Conservation (phyloP, 192 early-diverging fungal species). For the Linnemannia hyalina region DNA sequence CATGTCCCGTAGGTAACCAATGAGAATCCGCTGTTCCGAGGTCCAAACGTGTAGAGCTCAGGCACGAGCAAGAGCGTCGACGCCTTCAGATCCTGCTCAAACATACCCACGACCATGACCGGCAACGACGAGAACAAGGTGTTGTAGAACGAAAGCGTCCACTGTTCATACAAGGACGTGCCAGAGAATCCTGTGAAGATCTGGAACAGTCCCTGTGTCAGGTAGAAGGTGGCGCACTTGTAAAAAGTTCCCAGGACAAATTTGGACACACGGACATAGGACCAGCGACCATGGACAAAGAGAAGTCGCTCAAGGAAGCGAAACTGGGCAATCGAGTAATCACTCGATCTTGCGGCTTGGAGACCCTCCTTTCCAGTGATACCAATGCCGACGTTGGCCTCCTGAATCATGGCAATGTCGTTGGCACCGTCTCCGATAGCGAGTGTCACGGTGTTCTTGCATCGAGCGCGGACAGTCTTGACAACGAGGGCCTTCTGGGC, state of each 20-base stretch:
- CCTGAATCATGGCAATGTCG: constrained; percentile 96
- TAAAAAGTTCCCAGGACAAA: constrained; percentile 91
- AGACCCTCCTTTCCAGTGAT: constrained; percentile 91
- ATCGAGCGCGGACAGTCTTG: constrained; percentile 68
- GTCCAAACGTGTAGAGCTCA: constrained; percentile 79
- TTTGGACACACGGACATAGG: constrained; percentile 84
- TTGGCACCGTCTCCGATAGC: constrained; percentile 96
- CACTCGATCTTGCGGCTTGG: constrained; percentile 87
- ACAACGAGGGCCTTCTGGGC: constrained; percentile 93
- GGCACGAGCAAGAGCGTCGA: constrained; percentile 75
- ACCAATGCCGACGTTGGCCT: constrained; percentile 93
- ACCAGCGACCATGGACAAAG: constrained; percentile 91
- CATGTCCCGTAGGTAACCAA: constrained; percentile 64
- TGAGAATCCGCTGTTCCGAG: constrained; percentile 68
- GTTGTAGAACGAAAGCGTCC: constrained; percentile 87
- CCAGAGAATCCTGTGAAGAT: constrained; percentile 82
- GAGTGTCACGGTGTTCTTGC: constrained; percentile 70
- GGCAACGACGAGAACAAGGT: constrained; percentile 86
- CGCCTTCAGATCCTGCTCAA: constrained; percentile 84
- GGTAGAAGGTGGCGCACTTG: constrained; percentile 87
- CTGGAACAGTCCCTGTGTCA: constrained; percentile 82
- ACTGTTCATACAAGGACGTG: constrained; percentile 80
- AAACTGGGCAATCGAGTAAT: constrained; percentile 95
- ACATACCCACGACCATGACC: constrained; percentile 83
- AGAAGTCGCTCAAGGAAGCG: constrained; percentile 83